Base-by-base conservation (phyloP, 208 protist genomes). In the Trypanosoma rangeli region DNA sequence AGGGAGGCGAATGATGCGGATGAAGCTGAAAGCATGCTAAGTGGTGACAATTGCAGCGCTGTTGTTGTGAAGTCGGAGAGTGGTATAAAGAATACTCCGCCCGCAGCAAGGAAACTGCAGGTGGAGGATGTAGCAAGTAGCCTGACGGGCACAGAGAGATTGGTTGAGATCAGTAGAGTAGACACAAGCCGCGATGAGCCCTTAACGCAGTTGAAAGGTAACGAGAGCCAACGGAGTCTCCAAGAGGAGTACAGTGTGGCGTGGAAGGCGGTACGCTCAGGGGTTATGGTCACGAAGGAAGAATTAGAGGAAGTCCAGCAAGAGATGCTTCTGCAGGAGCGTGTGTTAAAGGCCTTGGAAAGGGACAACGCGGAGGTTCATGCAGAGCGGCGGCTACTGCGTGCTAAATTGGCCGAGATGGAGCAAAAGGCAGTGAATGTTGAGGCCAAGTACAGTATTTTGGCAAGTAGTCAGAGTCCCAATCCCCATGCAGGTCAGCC, bases 251-350 rank as follows among this genome's bases (percentile, higher is more conserved):
- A 44, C 22, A 64, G 49, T 68, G 46, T 10, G 3, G 5, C 29
- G n/a, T 70, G 68, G 62, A 0, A 68, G 3, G 42, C 49, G 1
- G 49, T 83, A 31, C 62, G 29, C 18, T 55, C 60, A 22, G 78
- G 78, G 1, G 57, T 59, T 35, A 18, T 66, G 44, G 58, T 77
- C 5, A 76, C 56, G 50, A 71, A 57, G 37, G 68, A 68, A 0
- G 64, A 75, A 22, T 55, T 79, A 12, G 74, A 83, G n/a, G 31
- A 48, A 35, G 35, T 90, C 5, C 73, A 49, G 39, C 79, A 68
- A 35, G 86, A 90, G 48, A 76, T 94, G 53, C 59, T 80, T 29
- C 89, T 87, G 28, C 86, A 90, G 52, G 89, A 94, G 24, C 75
- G 70, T 70, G 85, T 94, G 39, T 76, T 91, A n/a, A 71, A 74